Percentiles rank a stretch among this genome's conserved stretches.
Evolutionary conservation across 2,329 filamentous ascomycete genomes (phyloP).

Genomic region (Leptosphaerulina australis): DNA sequence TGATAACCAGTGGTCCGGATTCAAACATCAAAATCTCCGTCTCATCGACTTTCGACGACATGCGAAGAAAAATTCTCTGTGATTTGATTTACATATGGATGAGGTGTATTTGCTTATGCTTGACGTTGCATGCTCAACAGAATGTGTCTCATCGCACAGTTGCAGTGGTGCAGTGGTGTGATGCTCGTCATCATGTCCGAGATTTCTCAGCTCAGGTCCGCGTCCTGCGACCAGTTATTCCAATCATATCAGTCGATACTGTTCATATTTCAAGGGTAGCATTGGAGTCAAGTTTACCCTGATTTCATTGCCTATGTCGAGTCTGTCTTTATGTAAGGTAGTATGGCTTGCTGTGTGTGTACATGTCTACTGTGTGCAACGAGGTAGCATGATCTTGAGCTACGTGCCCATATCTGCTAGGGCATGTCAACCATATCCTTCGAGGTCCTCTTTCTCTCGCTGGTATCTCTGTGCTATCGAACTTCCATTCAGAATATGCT

Average conservation of each 20-base stretch:
- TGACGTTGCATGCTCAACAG: slow-evolving; percentile 7
- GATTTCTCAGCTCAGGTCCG: slow-evolving; percentile 1
- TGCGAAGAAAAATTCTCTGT: background rate
- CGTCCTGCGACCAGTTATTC: too few relatives aligned
- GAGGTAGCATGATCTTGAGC: background rate
- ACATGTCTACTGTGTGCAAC: background rate
- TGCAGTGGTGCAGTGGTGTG: slow-evolving; percentile 22
- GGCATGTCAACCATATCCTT: background rate
- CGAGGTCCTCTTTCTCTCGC: background rate
- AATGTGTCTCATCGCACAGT: slow-evolving; percentile 1
- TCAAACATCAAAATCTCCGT: too few relatives aligned
- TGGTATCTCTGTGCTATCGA: too few relatives aligned
- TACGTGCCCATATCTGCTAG: background rate
- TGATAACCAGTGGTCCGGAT: too few relatives aligned
- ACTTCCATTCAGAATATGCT: background rate
- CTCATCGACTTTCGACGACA: too few relatives aligned
- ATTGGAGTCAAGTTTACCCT: background rate
- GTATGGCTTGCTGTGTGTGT: background rate
- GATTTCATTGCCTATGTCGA: background rate
- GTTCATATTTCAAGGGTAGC: background rate
- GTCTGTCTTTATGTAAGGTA: background rate
- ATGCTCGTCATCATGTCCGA: slow-evolving; percentile 19
- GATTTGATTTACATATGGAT: background rate
- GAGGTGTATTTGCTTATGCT: background rate
- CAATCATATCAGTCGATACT: background rate